A percentile compares a stretch with the other conserved stretches of the same genome.
phyloP scores from a whole-genome alignment of 208 protist genomes.

The Leishmania guyanensis region DNA sequence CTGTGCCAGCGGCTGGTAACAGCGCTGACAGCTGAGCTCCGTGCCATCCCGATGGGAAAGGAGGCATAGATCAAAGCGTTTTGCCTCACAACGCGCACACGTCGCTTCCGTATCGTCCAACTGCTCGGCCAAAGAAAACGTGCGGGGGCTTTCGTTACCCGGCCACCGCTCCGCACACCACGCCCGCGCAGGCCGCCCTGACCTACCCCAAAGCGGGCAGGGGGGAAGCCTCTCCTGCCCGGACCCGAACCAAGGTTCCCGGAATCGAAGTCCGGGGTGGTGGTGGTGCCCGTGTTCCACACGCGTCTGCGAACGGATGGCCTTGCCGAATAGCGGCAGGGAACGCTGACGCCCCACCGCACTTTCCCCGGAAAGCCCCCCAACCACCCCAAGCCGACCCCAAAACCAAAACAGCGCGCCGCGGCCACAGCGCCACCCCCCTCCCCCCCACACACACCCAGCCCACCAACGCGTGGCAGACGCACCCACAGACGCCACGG shows the following conservation, averaged over 20 bases:
- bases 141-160: no score
- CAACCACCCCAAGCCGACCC: neutral
- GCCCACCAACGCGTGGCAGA: neutral
- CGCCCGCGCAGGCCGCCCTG: no score
- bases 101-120: no score
- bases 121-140: no score
- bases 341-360: neutral
- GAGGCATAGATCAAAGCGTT: neutral
- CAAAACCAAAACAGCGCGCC: neutral
- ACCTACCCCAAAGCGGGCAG: no score
- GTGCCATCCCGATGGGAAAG: neutral
- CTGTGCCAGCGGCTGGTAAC: conserved; percentile 20
- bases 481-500: neutral
- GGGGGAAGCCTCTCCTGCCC: conserved; percentile 76
- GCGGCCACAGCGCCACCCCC: no score
- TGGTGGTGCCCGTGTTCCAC: conserved; percentile 94
- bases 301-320: conserved; percentile 27
- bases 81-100: neutral
- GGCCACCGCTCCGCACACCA: neutral
- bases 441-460: neutral
- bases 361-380: neutral
- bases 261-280: conserved; percentile 94
- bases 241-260: conserved; percentile 93
- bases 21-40: conserved; percentile 20
- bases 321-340: no score